Conservation (phyloP, 805 yeast species). For the Ogataea pignaliae region DNA sequence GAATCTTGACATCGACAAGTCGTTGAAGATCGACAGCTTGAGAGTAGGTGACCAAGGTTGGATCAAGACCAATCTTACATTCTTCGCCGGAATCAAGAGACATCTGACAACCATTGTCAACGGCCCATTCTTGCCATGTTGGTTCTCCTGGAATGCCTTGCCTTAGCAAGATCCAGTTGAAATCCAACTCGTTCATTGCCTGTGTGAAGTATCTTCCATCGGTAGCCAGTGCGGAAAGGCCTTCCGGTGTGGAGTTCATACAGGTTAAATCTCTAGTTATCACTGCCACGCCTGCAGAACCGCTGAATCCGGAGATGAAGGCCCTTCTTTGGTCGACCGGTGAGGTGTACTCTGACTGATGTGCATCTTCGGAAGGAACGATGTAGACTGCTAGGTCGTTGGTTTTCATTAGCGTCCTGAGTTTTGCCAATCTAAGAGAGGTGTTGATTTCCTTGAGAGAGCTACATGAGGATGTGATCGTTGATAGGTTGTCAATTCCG, state of each 20-base stretch:
- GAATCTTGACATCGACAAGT: slow-evolving; percentile 28
- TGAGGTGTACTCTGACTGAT: slow-evolving; percentile 59
- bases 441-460: slow-evolving; percentile 46
- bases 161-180: slow-evolving; percentile 53
- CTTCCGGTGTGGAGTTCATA: slow-evolving; percentile 50
- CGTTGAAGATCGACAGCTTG: slow-evolving; percentile 31
- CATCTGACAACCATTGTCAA: slow-evolving; percentile 45
- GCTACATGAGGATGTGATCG: slow-evolving; percentile 8
- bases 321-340: slow-evolving; percentile 49
- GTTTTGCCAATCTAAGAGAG: slow-evolving; percentile 50
- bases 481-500: slow-evolving; percentile 6
- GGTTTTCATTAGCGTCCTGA: slow-evolving; percentile 62
- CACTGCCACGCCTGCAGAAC: slow-evolving; percentile 59
- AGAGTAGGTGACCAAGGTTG: slow-evolving; percentile 40
- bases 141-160: slow-evolving; percentile 48
- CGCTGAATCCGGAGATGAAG: slow-evolving; percentile 56
- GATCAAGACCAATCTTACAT: slow-evolving; percentile 41
- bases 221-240: slow-evolving; percentile 51
- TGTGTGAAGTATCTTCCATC: slow-evolving; percentile 61
- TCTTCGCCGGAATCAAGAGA: slow-evolving; percentile 40
- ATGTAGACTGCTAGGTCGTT: slow-evolving; percentile 63
- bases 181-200: slow-evolving; percentile 54
- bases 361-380: slow-evolving; percentile 57
- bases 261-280: slow-evolving; percentile 50
- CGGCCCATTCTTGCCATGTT: slow-evolving; percentile 56